These are phyloP conservation scores for Lentinula detonsa DNA, from an alignment of 768 basidiomycete genomes.

Conservation along the genomic window DNA sequence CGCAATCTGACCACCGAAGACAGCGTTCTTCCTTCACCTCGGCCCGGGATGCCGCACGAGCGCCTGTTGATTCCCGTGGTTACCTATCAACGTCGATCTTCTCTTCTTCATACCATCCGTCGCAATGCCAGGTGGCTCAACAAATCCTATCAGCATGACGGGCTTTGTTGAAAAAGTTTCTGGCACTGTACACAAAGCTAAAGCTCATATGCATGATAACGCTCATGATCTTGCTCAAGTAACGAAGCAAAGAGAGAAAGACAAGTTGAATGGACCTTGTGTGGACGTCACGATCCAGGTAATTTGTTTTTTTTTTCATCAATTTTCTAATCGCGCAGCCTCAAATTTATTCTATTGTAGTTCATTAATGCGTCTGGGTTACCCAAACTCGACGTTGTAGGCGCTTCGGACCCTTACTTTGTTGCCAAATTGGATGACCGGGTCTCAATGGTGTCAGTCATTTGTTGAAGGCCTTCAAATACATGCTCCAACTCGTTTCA, in stretches of 20 bases:
- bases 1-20: too few species aligned
- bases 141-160: constrained; percentile 39
- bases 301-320: constrained; percentile 1
- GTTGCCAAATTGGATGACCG: constrained; percentile 58
- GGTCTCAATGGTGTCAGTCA: constrained; percentile 56
- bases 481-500: constrained; percentile 18
- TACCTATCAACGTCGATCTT: background rate
- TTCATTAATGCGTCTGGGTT: constrained; percentile 69
- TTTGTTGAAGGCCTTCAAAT: background rate
- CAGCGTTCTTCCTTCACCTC: too few species aligned
- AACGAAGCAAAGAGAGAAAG: constrained; percentile 24
- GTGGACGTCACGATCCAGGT: constrained; percentile 58
- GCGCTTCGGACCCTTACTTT: constrained; percentile 66
- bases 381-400: constrained; percentile 66
- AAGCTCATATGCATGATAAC: constrained; percentile 13
- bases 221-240: constrained; percentile 26
- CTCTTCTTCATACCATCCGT: background rate
- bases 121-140: constrained; percentile 57
- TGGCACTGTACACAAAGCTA: constrained; percentile 19
- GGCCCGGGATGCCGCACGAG: too few species aligned
- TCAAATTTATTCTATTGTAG: constrained; percentile 20
- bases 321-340: background rate
- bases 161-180: constrained; percentile 23
- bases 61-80: background rate
- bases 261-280: constrained; percentile 35